A percentile compares a stretch with the other conserved stretches of the same genome.
Evolutionary conservation across 1,284 basidiomycete genomes (phyloP).

Genomic region (Pyrrhoderma noxium): DNA sequence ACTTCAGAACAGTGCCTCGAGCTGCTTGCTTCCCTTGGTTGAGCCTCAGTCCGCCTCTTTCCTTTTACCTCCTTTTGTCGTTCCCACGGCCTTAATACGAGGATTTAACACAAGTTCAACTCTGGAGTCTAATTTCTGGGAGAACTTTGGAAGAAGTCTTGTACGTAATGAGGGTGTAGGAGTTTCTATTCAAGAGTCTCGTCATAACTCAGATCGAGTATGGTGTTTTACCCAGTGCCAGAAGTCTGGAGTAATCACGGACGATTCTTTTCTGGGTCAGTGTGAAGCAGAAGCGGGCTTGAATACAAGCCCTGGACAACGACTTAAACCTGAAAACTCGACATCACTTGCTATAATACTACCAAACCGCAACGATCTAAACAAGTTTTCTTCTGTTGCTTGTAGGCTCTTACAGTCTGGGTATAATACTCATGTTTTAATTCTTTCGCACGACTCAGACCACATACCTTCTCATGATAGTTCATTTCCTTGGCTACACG

Average conservation of each 20-base stretch:
- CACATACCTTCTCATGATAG: constrained; percentile 21
- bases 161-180: constrained; percentile 5
- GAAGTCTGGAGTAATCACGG: not conserved
- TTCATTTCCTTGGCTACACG: constrained; percentile 17
- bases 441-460: constrained; percentile 26
- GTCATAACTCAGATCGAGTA: not conserved
- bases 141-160: constrained; percentile 34
- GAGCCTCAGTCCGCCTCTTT: constrained; percentile 34
- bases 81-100: constrained; percentile 32
- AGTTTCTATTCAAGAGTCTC: constrained; percentile 8
- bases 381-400: constrained; percentile 33
- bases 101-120: constrained; percentile 20
- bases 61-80: constrained; percentile 51
- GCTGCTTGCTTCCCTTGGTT: constrained; percentile 13
- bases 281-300: not conserved
- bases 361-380: constrained; percentile 35
- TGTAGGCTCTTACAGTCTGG: constrained; percentile 39
- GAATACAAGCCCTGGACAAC: too few species aligned
- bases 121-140: constrained; percentile 33
- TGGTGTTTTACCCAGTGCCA: constrained; percentile 14
- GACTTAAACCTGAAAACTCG: not conserved
- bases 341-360: constrained; percentile 32
- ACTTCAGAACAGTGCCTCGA: not conserved
- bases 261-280: not conserved
- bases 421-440: constrained; percentile 29